Conservation (phyloP, 2,329 filamentous ascomycete species). For the Rhynchosporium agropyri region DNA sequence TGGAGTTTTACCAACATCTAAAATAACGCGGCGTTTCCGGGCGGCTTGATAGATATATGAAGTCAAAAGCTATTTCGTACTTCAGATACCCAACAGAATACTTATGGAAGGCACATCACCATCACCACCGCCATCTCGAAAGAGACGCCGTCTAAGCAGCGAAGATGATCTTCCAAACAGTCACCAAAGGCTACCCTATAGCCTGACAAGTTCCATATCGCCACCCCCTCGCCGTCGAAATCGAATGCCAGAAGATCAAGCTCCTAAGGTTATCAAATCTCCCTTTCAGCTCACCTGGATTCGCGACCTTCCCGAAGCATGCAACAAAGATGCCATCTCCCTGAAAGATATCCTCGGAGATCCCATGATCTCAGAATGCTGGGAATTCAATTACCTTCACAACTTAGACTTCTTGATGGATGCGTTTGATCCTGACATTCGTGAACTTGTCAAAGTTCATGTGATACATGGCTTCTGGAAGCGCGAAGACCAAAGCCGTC, state of each 20-base stretch:
- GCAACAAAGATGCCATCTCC: slow-evolving; percentile 59
- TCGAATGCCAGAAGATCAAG: slow-evolving; percentile 2
- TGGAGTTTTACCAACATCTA: not conserved
- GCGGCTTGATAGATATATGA: not conserved
- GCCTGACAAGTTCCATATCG: slow-evolving; percentile 36
- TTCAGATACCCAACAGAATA: slow-evolving; percentile 14
- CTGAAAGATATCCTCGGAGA: slow-evolving; percentile 62
- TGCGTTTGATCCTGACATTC: slow-evolving; percentile 57
- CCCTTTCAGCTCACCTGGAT: slow-evolving; percentile 63
- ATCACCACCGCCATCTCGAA: slow-evolving; percentile 31
- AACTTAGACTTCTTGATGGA: slow-evolving; percentile 62
- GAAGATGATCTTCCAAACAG: slow-evolving; percentile 19
- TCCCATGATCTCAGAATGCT: slow-evolving; percentile 58
- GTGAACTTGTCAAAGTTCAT: slow-evolving; percentile 55
- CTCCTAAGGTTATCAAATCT: slow-evolving; percentile 45
- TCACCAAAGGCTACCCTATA: slow-evolving; percentile 23
- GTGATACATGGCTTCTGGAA: slow-evolving; percentile 69
- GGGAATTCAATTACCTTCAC: slow-evolving; percentile 59
- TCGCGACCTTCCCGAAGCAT: slow-evolving; percentile 51
- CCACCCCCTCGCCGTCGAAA: slow-evolving; percentile 37
- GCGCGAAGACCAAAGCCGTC: slow-evolving; percentile 59
- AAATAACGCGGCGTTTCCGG: not conserved
- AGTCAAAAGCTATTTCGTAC: not conserved
- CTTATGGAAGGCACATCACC: slow-evolving; percentile 26
- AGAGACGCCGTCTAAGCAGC: slow-evolving; percentile 35